Base-by-base conservation (phyloP, 768 basidiomycete genomes). In the Podaxis sp. region DNA sequence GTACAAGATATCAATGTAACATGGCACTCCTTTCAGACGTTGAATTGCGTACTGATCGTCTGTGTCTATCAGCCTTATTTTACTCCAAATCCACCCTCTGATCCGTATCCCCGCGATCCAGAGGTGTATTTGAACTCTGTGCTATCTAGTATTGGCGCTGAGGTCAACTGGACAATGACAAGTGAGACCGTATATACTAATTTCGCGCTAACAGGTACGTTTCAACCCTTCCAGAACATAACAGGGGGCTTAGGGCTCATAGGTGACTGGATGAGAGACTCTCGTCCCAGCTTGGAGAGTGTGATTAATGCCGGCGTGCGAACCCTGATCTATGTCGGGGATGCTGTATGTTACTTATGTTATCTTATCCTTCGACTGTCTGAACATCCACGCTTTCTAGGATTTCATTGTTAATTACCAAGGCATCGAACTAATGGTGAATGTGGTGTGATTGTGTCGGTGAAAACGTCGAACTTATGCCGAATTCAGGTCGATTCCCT, bases 251-350 rank as follows among this genome's bases (percentile, higher is more conserved):
- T 33, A 15, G 37, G 10, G 11, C 6, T 82, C 20, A n/a, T 78
- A 15, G 80, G 80, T 13, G 87, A 88, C 66, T 87, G 84, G 85
- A 87, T 87, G 84, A 73, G 78, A 54, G 80, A 76, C 60, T 77
- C 76, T 1, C 70, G 77, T 20, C 82, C 81, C 0, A 65, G 80
- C 62, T 73, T 88, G 28, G 85, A 87, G 71, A 77, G 69, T 2
- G 83, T 87, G 8, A 85, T 88, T 66, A 78, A 86, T 65, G 77
- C 84, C 51, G 86, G 86, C 12, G 83, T 78, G 38, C 68, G 82
- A 55, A 83, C 82, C n/a, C 66, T 84, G 38, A 69, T 86, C 24
- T 87, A 78, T 64, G 82, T 80, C 60, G 86, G 86, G 22, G 85
- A 86, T 67, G 86, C 83, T 33, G 83, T 83, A 67, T 54, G 81